Percentiles rank a stretch among this genome's conserved stretches.
These are phyloP conservation scores for Candida albicans DNA, from an alignment of 1,139 yeast species.

Conservation along the genomic window DNA sequence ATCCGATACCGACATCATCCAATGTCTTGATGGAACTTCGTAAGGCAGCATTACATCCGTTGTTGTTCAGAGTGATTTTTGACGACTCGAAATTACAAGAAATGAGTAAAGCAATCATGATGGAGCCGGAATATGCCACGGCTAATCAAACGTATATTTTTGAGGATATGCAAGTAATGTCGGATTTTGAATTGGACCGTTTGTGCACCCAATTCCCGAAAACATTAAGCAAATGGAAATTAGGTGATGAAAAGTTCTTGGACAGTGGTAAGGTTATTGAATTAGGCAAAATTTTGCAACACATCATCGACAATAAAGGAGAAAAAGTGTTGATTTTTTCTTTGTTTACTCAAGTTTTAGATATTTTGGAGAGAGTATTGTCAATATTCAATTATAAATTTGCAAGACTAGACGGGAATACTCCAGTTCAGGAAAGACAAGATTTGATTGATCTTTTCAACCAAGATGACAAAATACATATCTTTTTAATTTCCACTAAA, in stretches of 20 bases:
- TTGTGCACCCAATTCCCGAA: conserved; percentile 73
- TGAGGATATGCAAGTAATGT: conserved; percentile 97
- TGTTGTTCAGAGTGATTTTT: conserved; percentile 63
- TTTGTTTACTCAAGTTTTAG: conserved; percentile 87
- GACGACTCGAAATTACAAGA: conserved; percentile 50
- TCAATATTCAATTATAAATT: conserved; percentile 68
- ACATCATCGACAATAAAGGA: conserved; percentile 59
- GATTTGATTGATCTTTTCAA: conserved; percentile 86
- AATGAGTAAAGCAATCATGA: conserved; percentile 80
- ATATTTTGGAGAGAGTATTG: conserved; percentile 77
- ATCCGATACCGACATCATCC: conserved; percentile 41
- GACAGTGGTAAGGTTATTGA: conserved; percentile 75
- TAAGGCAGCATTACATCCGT: conserved; percentile 75
- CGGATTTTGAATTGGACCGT: conserved; percentile 80
- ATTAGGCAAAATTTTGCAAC: conserved; percentile 58
- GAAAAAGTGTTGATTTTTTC: conserved; percentile 87
- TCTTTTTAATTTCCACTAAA: conserved; percentile 85
- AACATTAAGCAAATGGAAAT: conserved; percentile 54
- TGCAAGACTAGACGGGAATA: conserved; percentile 87
- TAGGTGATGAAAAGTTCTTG: conserved; percentile 61
- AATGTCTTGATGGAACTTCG: conserved; percentile 70
- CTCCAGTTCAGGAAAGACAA: conserved; percentile 91
- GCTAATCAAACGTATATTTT: conserved; percentile 75
- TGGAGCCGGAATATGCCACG: conserved; percentile 71
- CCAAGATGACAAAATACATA: conserved; percentile 78